Base-by-base conservation (phyloP, 345 rosid genomes). In the Eutrema japonicum region DNA sequence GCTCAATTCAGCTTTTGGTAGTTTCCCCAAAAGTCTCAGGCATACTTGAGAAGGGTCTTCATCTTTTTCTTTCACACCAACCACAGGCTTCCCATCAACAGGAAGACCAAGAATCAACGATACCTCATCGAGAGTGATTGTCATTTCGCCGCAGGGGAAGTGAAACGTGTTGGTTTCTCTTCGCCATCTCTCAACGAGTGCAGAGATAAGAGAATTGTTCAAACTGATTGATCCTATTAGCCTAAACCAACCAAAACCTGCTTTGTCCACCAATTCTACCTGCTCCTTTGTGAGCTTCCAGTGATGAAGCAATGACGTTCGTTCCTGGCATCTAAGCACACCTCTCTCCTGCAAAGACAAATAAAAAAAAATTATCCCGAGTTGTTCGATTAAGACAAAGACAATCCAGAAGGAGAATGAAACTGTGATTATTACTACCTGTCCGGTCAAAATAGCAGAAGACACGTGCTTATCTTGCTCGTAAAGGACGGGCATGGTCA, bases 151-250 rank as follows among this genome's bases (percentile, higher is more conserved):
- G 32, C 82, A 87, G 29, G 81, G 83, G 68, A 87, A 79, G 76
- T 89, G 93, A 52, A 89, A 86, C 0, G 87, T 87, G 54, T 89
- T 89, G 56, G 96, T 87, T 79, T 89, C 96, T 72, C 85, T 77
- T 40, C 93, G 81, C 93, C 93, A 88, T 51, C 91, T 79, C 79
- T 89, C 93, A 35, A 86, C 93, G 12, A 86, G 74, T 0, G 96
- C 93, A 26, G 93, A 89, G 64, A 89, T 87, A 3, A 89, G 88
- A 5, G 91, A 86, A 68, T 85, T 87, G 80, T 89, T 88, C 66
- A 89, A 66, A 70, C 96, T 86, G 63, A 90, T 85, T 4, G 90
- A 85, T 53, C 91, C 91, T 69, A 86, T 85, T 58, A 86, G 74
- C 59, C 88, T 77, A 54, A 89, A 80, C 75, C 82, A 77, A 54